A percentile compares a stretch with the other conserved stretches of the same genome.
These are phyloP conservation scores for Aotearoamyces nothofagi DNA, from an alignment of 2,329 filamentous ascomycete genomes.

Conservation along the genomic window DNA sequence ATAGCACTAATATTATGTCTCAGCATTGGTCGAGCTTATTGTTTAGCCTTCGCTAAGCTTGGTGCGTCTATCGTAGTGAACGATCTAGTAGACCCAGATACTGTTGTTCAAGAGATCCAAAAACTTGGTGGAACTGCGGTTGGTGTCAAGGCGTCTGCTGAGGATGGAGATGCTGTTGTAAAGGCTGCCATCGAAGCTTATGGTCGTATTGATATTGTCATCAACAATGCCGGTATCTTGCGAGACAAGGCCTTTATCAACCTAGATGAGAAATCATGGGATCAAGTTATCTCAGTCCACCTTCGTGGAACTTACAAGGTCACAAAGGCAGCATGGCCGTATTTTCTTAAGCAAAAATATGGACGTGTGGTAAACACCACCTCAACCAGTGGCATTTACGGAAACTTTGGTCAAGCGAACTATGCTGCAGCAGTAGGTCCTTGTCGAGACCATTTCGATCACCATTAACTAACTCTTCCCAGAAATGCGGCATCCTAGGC, in stretches of 20 bases:
- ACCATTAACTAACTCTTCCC: constrained; percentile 11
- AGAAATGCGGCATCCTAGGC: constrained; percentile 87
- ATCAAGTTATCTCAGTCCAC: constrained; percentile 84
- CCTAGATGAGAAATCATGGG: constrained; percentile 92
- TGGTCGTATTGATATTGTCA: constrained; percentile 82
- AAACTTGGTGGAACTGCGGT: constrained; percentile 79
- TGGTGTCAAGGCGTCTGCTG: constrained; percentile 83
- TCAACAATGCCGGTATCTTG: constrained; percentile 98
- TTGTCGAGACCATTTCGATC: constrained; percentile 18
- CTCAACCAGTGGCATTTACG: constrained; percentile 93
- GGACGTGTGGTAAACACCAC: constrained; percentile 95
- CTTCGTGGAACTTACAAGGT: constrained; percentile 91
- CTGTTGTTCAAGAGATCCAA: constrained; percentile 83
- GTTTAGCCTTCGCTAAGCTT: constrained; percentile 70
- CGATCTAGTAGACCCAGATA: constrained; percentile 84
- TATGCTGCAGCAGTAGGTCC: constrained; percentile 70
- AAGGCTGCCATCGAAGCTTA: constrained; percentile 89
- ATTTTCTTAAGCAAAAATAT: constrained; percentile 97
- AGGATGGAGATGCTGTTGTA: constrained; percentile 82
- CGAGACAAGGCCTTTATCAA: constrained; percentile 96
- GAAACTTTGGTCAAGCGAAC: constrained; percentile 98
- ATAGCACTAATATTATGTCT: constrained; percentile 16
- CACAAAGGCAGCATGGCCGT: constrained; percentile 94
- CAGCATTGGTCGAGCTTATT: constrained; percentile 81
- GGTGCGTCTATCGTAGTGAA: constrained; percentile 86